Percentiles rank a stretch among this genome's conserved stretches.
Evolutionary conservation across 2,329 filamentous ascomycete species (phyloP).

Genomic region (Dactylellina sp.): DNA sequence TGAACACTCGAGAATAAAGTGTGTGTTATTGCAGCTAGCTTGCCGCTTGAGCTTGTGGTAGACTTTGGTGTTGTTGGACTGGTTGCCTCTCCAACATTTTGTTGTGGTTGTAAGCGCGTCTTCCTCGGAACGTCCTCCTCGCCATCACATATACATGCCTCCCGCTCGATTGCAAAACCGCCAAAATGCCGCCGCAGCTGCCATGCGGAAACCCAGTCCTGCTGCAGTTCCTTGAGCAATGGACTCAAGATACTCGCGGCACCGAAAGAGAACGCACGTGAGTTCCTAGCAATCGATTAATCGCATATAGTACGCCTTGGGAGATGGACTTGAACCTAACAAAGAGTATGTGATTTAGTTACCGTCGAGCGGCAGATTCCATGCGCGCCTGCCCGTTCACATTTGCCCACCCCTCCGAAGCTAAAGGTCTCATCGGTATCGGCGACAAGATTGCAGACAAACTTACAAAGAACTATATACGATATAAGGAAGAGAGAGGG

Average conservation of each 20-base stretch:
- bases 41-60: constrained; percentile 34
- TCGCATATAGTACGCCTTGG: too few species aligned
- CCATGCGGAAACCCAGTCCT: constrained; percentile 76
- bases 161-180: too few species aligned
- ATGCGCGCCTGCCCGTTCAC: constrained; percentile 78
- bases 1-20: too few species aligned
- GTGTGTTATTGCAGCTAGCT: too few species aligned
- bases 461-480: constrained; percentile 68
- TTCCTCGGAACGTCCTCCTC: constrained; percentile 2
- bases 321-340: not conserved
- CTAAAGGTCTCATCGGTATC: constrained; percentile 78
- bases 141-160: too few species aligned
- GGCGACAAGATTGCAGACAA: constrained; percentile 78
- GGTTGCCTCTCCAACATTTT: constrained; percentile 3
- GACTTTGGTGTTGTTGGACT: too few species aligned
- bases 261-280: constrained; percentile 47
- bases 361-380: constrained; percentile 80
- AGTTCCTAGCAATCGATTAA: not conserved
- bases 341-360: constrained; percentile 65
- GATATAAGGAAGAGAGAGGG: constrained; percentile 60
- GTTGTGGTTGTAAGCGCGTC: constrained; percentile 33
- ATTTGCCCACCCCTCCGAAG: constrained; percentile 78
- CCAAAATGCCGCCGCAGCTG: constrained; percentile 29
- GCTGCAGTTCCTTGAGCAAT: constrained; percentile 80
- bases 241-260: constrained; percentile 75